phyloP scores from a whole-genome alignment of 192 early-diverging fungal species.

The Coemansia sp. region DNA sequence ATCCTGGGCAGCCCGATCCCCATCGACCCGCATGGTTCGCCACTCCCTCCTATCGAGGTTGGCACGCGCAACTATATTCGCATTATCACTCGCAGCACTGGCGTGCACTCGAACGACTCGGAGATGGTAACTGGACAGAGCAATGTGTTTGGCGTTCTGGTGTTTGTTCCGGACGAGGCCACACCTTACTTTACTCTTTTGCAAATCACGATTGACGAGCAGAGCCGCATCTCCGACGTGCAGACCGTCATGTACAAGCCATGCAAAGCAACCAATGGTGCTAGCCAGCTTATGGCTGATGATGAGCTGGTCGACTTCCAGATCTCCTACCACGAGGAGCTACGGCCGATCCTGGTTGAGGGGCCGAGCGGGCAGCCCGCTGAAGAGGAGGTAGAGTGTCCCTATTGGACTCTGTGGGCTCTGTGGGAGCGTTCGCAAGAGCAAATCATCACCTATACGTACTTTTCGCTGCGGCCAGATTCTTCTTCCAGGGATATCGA shows the following conservation, averaged over 20 bases:
- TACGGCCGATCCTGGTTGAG: conserved; percentile 19
- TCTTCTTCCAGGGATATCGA: not conserved
- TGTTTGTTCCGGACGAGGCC: conserved; percentile 52
- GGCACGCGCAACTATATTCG: conserved; percentile 30
- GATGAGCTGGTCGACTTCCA: conserved; percentile 51
- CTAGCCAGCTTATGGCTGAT: conserved; percentile 49
- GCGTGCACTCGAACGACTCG: conserved; percentile 17
- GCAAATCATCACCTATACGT: conserved; percentile 34
- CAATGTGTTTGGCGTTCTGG: conserved; percentile 40
- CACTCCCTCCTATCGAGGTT: conserved; percentile 7
- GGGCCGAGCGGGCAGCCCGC: conserved; percentile 18
- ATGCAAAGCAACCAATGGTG: conserved; percentile 45
- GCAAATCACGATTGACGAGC: conserved; percentile 21
- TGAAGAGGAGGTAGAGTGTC: conserved; percentile 15
- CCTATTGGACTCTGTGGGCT: conserved; percentile 51
- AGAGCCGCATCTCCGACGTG: conserved; percentile 18
- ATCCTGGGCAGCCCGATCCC: conserved; percentile 27
- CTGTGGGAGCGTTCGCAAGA: conserved; percentile 51
- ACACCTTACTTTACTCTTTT: conserved; percentile 52
- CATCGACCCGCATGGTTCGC: conserved; percentile 20
- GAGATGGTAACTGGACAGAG: conserved; percentile 13
- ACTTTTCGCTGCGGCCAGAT: conserved; percentile 32
- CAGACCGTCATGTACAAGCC: conserved; percentile 48
- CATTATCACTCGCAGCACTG: conserved; percentile 24
- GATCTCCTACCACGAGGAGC: conserved; percentile 25